A percentile compares a stretch with the other conserved stretches of the same genome.
Evolutionary conservation across 2,329 filamentous ascomycete species (phyloP).

Genomic region (Fusarium agapanthi): DNA sequence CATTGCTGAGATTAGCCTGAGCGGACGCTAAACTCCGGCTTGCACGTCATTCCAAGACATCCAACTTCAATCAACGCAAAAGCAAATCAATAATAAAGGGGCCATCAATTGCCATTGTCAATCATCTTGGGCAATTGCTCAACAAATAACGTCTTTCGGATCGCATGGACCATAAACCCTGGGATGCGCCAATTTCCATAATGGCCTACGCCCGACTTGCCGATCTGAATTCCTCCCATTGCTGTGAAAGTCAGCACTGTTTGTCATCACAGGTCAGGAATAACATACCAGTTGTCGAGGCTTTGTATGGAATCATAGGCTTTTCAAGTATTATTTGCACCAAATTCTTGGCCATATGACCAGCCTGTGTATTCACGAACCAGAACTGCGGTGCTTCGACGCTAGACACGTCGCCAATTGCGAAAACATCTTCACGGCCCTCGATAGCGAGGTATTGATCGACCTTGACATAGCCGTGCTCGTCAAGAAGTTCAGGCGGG

Average conservation of each 20-base stretch:
- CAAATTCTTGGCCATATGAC: not conserved
- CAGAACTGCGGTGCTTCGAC: not conserved
- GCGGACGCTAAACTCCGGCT: not conserved
- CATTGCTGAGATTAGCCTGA: not conserved
- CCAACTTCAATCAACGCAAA: not conserved
- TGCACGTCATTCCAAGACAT: not conserved
- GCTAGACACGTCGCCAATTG: not conserved
- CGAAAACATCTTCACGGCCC: not conserved
- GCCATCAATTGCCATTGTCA: not conserved
- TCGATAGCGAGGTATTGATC: not conserved
- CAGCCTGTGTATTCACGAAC: not conserved
- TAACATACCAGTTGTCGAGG: not conserved
- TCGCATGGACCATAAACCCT: not conserved
- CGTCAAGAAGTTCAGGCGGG: not conserved
- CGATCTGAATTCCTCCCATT: not conserved
- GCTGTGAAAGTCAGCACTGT: not conserved
- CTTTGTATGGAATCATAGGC: not conserved
- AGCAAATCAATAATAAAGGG: not conserved
- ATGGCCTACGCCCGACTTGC: not conserved
- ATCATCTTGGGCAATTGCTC: not conserved
- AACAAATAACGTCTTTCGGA: not conserved
- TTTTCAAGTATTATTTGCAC: not conserved
- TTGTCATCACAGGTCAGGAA: rapidly evolving
- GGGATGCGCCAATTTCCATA: not conserved
- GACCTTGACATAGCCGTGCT: not conserved